A percentile compares a stretch with the other conserved stretches of the same genome.
phyloP scores from a whole-genome alignment of 371 early-diverging fungal genomes.

The Mucor racemosus region DNA sequence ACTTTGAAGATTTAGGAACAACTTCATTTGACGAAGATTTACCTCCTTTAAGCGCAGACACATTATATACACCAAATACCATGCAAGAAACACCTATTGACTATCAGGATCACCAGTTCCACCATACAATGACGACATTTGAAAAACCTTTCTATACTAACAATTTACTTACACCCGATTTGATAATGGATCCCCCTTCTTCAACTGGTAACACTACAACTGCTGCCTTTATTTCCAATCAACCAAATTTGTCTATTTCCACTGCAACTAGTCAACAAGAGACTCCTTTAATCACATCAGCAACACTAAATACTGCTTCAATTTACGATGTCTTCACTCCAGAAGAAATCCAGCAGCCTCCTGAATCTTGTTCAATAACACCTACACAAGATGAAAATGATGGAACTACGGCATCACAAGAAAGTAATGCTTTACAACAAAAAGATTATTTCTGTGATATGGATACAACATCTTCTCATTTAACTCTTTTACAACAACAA shows the following conservation, averaged over 20 bases:
- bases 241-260: not conserved
- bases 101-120: conserved; percentile 3
- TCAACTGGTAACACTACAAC: not conserved
- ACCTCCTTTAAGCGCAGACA: conserved; percentile 17
- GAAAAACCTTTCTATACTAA: conserved; percentile 6
- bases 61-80: conserved; percentile 11
- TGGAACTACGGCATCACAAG: not conserved
- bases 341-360: conserved; percentile 16
- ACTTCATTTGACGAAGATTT: conserved; percentile 14
- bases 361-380: not conserved
- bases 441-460: conserved; percentile 15
- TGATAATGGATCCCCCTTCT: conserved; percentile 10
- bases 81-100: conserved; percentile 8
- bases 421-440: not conserved
- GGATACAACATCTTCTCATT: not conserved
- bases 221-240: not conserved
- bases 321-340: conserved; percentile 27
- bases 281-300: not conserved
- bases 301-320: not conserved
- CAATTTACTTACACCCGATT: conserved; percentile 5
- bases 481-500: conserved; percentile 13
- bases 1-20: not conserved
- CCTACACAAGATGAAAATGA: conserved; percentile 4
- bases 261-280: not conserved
- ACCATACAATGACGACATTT: not conserved